phyloP scores from a whole-genome alignment of 805 yeast species.

The Saturnispora serradocipensis region DNA sequence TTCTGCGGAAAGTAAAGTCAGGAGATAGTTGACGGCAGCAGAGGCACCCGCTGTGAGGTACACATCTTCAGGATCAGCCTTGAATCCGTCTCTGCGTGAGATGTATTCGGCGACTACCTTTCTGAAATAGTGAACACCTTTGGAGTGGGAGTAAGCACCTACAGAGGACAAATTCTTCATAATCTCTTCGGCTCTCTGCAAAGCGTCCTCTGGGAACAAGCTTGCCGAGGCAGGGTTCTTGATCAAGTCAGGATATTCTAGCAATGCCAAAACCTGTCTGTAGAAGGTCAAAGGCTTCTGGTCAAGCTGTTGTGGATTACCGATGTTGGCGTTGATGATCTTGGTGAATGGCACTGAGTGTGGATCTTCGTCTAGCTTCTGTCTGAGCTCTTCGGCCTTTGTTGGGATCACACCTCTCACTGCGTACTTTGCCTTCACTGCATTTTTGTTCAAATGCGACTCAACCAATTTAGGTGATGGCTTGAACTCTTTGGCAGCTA shows the following conservation, averaged over 20 bases:
- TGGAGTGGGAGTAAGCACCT: slow-evolving; percentile 93
- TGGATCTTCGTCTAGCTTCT: slow-evolving; percentile 44
- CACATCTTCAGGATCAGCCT: slow-evolving; percentile 60
- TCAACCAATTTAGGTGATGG: slow-evolving; percentile 32
- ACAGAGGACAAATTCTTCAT: slow-evolving; percentile 64
- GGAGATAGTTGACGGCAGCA: slow-evolving; percentile 74
- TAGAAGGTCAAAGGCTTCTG: slow-evolving; percentile 94
- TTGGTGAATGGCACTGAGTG: slow-evolving; percentile 63
- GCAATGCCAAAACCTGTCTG: slow-evolving; percentile 76
- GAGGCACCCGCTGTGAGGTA: slow-evolving; percentile 94
- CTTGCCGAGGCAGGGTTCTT: slow-evolving; percentile 24
- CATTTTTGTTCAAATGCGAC: slow-evolving; percentile 58
- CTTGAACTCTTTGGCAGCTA: slow-evolving; percentile 14
- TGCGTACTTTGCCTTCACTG: slow-evolving; percentile 86
- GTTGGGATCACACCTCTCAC: slow-evolving; percentile 93
- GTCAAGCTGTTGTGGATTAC: slow-evolving; percentile 95
- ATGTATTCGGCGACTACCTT: slow-evolving; percentile 77
- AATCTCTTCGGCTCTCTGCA: slow-evolving; percentile 57
- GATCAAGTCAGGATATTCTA: slow-evolving; percentile 76
- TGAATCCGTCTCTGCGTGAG: slow-evolving; percentile 63
- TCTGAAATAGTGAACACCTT: slow-evolving; percentile 71
- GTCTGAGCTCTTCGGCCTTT: slow-evolving; percentile 76
- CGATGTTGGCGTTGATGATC: slow-evolving; percentile 87
- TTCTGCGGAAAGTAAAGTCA: slow-evolving; percentile 62
- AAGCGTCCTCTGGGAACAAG: slow-evolving; percentile 56